Conservation (phyloP, 768 basidiomycete species). For the Trametes elegans region DNA sequence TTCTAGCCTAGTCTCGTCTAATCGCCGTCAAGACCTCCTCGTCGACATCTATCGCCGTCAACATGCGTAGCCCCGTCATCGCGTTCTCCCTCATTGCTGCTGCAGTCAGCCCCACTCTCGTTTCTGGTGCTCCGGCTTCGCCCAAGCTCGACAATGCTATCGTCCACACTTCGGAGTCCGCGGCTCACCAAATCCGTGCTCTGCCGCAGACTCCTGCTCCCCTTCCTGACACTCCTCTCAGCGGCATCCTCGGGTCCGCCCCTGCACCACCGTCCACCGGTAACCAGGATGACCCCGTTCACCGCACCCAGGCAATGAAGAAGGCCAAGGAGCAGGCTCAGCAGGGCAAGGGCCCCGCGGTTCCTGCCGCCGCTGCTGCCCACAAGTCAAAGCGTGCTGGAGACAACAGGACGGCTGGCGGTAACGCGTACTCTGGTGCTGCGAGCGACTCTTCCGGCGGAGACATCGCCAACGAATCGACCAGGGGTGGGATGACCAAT, state of each 20-base stretch:
- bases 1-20: constrained; percentile 28
- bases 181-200: constrained; percentile 3
- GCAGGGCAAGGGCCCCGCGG: background rate
- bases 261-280: background rate
- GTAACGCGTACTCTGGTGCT: constrained; percentile 29
- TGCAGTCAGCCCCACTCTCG: constrained; percentile 30
- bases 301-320: constrained; percentile 15
- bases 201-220: background rate
- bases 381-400: constrained; percentile 22
- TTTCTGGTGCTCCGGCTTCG: constrained; percentile 27
- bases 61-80: constrained; percentile 33
- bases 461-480: constrained; percentile 13
- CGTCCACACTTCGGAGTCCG: constrained; percentile 9
- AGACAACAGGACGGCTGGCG: constrained; percentile 25
- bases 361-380: background rate
- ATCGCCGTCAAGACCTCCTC: constrained; percentile 22
- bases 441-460: constrained; percentile 23
- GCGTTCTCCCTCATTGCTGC: constrained; percentile 31
- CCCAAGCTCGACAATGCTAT: constrained; percentile 21
- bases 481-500: constrained; percentile 11
- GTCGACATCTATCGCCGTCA: constrained; percentile 18
- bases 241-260: background rate
- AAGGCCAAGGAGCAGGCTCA: constrained; percentile 10
- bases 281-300: background rate
- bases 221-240: background rate